Conservation (phyloP, 208 protist genomes). For the Trypanosoma lewisi region DNA sequence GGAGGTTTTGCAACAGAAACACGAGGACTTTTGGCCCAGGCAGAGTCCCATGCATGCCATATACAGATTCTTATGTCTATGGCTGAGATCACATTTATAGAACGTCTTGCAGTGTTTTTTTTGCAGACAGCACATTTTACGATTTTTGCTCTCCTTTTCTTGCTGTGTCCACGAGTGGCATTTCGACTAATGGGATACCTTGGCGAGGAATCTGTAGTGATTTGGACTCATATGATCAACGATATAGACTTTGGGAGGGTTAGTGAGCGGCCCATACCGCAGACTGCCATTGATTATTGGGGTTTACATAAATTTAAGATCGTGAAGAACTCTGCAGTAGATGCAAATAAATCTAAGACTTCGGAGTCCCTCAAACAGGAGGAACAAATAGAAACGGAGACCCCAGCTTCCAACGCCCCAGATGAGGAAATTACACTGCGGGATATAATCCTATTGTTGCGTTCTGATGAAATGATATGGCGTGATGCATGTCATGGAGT, state of each 20-base stretch:
- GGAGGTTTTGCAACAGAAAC: conserved; percentile 21
- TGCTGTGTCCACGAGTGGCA: conserved; percentile 63
- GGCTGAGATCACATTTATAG: conserved; percentile 51
- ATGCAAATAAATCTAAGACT: neutral
- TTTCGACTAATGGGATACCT: conserved; percentile 76
- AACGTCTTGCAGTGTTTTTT: conserved; percentile 51
- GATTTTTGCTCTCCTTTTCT: conserved; percentile 52
- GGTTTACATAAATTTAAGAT: conserved; percentile 39
- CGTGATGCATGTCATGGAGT: conserved; percentile 55
- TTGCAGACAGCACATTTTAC: conserved; percentile 46
- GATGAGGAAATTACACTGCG: conserved; percentile 45
- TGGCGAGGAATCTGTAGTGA: conserved; percentile 74
- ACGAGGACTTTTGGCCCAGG: conserved; percentile 54
- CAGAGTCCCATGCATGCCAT: conserved; percentile 68
- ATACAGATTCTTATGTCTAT: conserved; percentile 56
- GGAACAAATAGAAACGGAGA: neutral
- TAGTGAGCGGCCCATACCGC: conserved; percentile 39
- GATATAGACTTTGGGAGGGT: conserved; percentile 78
- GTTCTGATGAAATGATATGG: conserved; percentile 78
- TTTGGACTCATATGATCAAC: conserved; percentile 88
- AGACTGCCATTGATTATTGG: conserved; percentile 63
- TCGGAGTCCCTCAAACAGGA: conserved; percentile 5
- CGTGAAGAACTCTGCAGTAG: conserved; percentile 25
- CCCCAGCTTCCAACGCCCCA: neutral
- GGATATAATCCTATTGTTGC: conserved; percentile 64